Evolutionary conservation across 495 filamentous ascomycete genomes (phyloP), one percentile per base, ranked within the genome.

Genomic region (Trichoderma orchidacearum): DNA sequence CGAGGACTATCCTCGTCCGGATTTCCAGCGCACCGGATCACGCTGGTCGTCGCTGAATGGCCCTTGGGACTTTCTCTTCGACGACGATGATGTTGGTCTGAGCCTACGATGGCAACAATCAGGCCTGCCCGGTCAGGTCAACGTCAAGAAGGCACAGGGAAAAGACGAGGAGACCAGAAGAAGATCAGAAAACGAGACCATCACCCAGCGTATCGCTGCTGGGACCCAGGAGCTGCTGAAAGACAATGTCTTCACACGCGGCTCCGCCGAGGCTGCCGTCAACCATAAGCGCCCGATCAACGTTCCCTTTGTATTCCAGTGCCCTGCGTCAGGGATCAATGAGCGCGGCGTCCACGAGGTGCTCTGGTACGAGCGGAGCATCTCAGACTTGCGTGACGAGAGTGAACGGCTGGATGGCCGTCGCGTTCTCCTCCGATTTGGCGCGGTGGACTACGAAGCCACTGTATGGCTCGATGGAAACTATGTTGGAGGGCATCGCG

Each of bases 381-480:
- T 83, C 36, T 59, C 53, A 0, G 78, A 82, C 55, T 64, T 79
- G 32, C 76, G 78, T 29, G 66, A 56, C 27, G 60, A 63, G 11
- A 17, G 17, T 9, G 28, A 53, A 70, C 52, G 59, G 13, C 64
- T 72, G 2, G 61, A 60, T n/a, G 64, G 64, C 7, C 61, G 71
- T 35, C 66, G 67, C 1, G 68, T 82, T 1, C 61, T 83, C 5
- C 70, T 80, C 8, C 74, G 81, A 28, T 85, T 85, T 55, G 81
- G 73, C 18, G 81, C 81, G 0, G 78, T 85, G 8, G 81, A 85
- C 56, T 82, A 85, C 62, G 75, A 81, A 36, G 78, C 79, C 6
- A 80, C 77, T 0, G 68, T 84, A 5, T 85, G 77, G 62, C 68
- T 81, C 57, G 76, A 80, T 57, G 76, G 79, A 0, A 59, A 74